Conservation (phyloP, 768 basidiomycete genomes). For the Leccinum imitatum region DNA sequence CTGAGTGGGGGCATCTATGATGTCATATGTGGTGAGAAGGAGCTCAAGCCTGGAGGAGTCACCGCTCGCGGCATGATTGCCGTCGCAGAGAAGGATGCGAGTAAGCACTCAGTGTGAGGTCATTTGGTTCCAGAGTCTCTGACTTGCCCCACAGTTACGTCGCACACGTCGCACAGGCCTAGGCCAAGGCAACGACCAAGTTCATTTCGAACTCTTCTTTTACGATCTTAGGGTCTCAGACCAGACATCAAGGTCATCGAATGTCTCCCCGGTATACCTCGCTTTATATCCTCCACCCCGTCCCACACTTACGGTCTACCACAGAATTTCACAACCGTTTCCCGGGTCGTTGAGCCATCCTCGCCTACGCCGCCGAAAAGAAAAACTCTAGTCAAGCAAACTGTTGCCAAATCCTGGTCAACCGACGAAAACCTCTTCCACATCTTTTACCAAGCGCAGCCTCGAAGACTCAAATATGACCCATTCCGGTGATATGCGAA, state of each 20-base stretch:
- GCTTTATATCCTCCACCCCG: too few species aligned
- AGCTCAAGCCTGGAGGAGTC: constrained; percentile 39
- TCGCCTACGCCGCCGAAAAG: constrained; percentile 84
- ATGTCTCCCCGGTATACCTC: too few species aligned
- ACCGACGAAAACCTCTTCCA: constrained; percentile 99
- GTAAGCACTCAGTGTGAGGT: constrained; percentile 46
- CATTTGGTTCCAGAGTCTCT: neutral
- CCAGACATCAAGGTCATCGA: too few species aligned
- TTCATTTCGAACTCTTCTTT: too few species aligned
- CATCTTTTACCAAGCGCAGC: constrained; percentile 99
- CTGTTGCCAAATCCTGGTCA: constrained; percentile 96
- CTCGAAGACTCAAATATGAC: constrained; percentile 95
- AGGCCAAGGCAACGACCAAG: too few species aligned
- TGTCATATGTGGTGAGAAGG: too few species aligned
- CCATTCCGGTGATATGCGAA: constrained; percentile 99
- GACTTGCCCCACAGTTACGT: constrained; percentile 63
- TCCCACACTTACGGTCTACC: neutral
- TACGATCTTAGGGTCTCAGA: too few species aligned
- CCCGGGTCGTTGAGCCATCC: constrained; percentile 90
- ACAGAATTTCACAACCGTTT: constrained; percentile 96
- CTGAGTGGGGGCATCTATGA: too few species aligned
- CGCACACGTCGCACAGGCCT: constrained; percentile 83
- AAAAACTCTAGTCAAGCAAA: constrained; percentile 91
- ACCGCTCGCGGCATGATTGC: constrained; percentile 99
- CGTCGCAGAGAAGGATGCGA: constrained; percentile 95